A percentile compares a stretch with the other conserved stretches of the same genome.
These are phyloP conservation scores for Herpomyces periplanetae DNA, from an alignment of 2,329 filamentous ascomycete genomes.

Conservation along the genomic window DNA sequence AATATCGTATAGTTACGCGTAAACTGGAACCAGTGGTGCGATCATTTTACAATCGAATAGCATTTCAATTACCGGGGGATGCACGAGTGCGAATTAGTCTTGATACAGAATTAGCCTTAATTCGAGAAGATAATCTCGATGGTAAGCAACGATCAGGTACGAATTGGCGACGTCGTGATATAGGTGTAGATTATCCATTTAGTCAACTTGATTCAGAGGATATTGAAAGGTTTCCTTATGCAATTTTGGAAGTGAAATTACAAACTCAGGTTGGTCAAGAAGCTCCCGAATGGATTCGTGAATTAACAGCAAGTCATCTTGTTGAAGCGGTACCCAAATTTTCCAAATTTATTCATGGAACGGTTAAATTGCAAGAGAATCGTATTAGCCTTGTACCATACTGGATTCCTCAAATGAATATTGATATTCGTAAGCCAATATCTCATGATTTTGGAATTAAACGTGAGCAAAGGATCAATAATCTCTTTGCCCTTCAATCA, in stretches of 20 bases:
- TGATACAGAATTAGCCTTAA: conserved; percentile 79
- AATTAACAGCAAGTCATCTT: conserved; percentile 63
- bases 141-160: conserved; percentile 31
- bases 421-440: conserved; percentile 74
- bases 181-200: conserved; percentile 84
- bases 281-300: conserved; percentile 77
- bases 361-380: conserved; percentile 44
- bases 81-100: conserved; percentile 82
- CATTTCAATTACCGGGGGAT: conserved; percentile 84
- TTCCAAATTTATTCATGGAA: conserved; percentile 93
- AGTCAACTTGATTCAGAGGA: conserved; percentile 50
- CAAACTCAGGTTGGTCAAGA: conserved; percentile 86
- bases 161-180: conserved; percentile 90
- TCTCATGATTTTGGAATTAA: conserved; percentile 70
- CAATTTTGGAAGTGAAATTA: conserved; percentile 79
- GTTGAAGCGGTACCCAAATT: conserved; percentile 98
- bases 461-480: conserved; percentile 29
- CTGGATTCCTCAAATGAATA: conserved; percentile 95
- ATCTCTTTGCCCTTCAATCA: conserved; percentile 34
- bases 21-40: conserved; percentile 59
- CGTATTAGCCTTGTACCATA: conserved; percentile 67
- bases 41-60: conserved; percentile 90
- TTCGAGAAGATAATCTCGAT: conserved; percentile 74
- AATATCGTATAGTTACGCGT: conserved; percentile 63
- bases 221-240: conserved; percentile 69